phyloP scores from a whole-genome alignment of 179 eudicot species.

The Beta lomatogona region DNA sequence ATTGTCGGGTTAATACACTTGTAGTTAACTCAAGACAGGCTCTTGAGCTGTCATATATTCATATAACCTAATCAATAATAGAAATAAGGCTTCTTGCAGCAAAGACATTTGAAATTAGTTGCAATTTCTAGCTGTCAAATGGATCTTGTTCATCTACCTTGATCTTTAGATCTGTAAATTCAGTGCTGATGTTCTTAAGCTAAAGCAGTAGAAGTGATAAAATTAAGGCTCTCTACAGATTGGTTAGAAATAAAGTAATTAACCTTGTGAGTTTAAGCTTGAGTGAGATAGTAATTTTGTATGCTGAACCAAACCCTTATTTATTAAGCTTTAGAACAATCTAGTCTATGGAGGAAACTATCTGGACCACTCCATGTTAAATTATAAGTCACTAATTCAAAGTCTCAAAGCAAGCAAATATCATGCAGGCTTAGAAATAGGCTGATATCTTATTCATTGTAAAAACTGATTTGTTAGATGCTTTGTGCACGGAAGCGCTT shows the following conservation, averaged over 20 bases:
- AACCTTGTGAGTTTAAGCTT: background rate
- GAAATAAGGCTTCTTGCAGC: background rate
- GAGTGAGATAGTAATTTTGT: background rate
- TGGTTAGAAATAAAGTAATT: background rate
- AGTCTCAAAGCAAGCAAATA: too few species aligned
- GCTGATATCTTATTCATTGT: too few species aligned
- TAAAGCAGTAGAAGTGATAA: background rate
- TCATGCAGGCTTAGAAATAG: too few species aligned
- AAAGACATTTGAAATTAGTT: background rate
- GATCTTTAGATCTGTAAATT: background rate
- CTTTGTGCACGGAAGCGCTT: too few species aligned
- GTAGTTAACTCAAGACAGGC: background rate
- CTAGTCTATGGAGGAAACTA: background rate
- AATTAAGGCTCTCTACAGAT: background rate
- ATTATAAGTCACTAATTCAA: too few species aligned
- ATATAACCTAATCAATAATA: background rate
- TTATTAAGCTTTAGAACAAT: background rate
- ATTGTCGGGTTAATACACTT: background rate
- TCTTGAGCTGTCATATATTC: background rate
- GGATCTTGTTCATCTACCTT: background rate
- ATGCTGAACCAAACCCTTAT: background rate
- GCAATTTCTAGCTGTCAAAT: background rate
- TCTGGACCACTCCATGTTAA: background rate
- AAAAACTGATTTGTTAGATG: too few species aligned
- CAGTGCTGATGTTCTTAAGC: background rate